Base-by-base conservation (phyloP, 768 basidiomycete species). In the Termitomyces bulborhizus region DNA sequence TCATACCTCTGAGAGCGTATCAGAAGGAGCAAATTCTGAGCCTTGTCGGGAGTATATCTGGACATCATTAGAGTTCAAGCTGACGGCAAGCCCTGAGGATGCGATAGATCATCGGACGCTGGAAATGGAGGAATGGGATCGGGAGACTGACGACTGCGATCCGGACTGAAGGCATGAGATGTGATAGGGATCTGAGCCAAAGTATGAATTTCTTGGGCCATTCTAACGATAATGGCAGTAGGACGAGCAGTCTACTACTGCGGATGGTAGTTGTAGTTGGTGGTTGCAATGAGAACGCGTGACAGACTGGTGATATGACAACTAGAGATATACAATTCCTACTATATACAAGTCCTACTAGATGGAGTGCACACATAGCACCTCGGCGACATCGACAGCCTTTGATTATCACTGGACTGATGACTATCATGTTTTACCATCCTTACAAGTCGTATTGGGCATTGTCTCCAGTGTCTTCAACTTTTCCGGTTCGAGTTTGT, bases 181-280 rank as follows among this genome's bases (percentile, higher is more conserved):
- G 92, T 93, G 49, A 99, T 80, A 31, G 95, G 93, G 0, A 81
- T 81, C 64, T 91, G 84, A n/a, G 88, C 78, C 46, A 98, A 77
- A 51, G 80, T 80, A 69, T 82, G 87, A 6, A 91, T 77, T 77
- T 94, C 84, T 46, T 90, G 88, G 31, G 81, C 69, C 71, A 91
- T 82, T 48, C 15, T 40, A 50, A 36, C 46, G 37, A 42, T 51
- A 5, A 51, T 54, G 55, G 66, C 77, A 76, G 75, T 61, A 92
- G 90, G 88, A 90, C 87, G 79, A 82, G 73, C 88, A 92, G 88
- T 92, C 89, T 65, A 92, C 89, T 86, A 81, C 84, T 81, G 82
- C 77, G 40, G 43, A 56, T 52, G 29, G 18, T 54, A 39, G 45
- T 21, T 21, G 21, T 21, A 21, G 21, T 21, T 21, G 45, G 31